Evolutionary conservation across 257 asterid genomes (phyloP), one percentile per base, ranked within the genome.

Genomic region (Craterostigma plantagineum): DNA sequence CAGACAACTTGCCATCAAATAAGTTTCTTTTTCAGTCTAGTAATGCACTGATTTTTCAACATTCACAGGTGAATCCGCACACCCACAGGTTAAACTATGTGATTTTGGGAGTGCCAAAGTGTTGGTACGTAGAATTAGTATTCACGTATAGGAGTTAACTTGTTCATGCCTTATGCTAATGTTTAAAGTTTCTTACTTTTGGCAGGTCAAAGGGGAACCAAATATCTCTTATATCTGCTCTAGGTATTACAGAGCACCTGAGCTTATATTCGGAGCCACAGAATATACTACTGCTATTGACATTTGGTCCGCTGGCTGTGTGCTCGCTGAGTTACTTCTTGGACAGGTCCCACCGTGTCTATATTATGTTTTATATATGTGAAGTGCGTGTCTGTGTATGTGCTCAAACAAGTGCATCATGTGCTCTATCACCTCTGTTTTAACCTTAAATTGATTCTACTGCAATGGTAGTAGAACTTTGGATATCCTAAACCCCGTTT

Each of bases 71-170:
- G 61, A 77, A 81, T 70, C 92, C 90, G 6, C 84, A 75, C 50
- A 75, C 81, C 47, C 94, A 81, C 62, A 81, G 68, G 72, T 81
- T 51, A 81, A 81, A 58, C 49, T 81, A 39, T 77, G 92, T 41
- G 94, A 81, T 63, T 81, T 81, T 50, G 92, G 94, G 61, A 77
- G 94, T 48, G 94, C 94, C 50, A 81, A 81, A 79, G 73, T 72
- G 45, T 53, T 81, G 94, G 94, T 81, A 60, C 41, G 94, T 64
- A 38, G 12, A 45, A 30, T 45, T 34, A 38, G 34, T 30, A 17
- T 37, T 23, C 43, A 18, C 46, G 44, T 41, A 49, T 54, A 43
- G 37, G 35, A 40, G 42, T 49, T 18, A 16, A 33, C 18, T 53
- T 8, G 33, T 43, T 46, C 42, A 23, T 33, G 16, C 36, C 48